Evolutionary conservation across 495 filamentous ascomycete species (phyloP).

Genomic region (Aspergillus sparsus): DNA sequence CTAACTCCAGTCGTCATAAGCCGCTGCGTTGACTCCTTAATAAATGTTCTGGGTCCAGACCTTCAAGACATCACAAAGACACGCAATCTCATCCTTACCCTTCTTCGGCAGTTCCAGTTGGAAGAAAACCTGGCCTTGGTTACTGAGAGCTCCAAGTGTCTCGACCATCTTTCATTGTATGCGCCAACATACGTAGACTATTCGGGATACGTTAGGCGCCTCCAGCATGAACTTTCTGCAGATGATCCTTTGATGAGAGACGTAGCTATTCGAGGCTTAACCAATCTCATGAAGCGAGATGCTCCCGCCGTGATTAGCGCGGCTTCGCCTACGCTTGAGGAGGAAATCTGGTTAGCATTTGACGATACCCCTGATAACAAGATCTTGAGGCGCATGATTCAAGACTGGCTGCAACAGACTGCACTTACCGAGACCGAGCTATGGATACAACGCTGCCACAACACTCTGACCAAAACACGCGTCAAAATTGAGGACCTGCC

Average conservation of each 20-base stretch:
- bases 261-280: constrained; percentile 83
- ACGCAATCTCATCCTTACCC: constrained; percentile 83
- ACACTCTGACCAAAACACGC: constrained; percentile 83
- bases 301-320: constrained; percentile 73
- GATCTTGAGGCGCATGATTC: constrained; percentile 76
- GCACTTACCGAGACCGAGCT: constrained; percentile 69
- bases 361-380: constrained; percentile 74
- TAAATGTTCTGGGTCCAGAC: constrained; percentile 95
- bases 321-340: constrained; percentile 76
- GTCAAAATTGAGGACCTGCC: constrained; percentile 55
- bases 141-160: constrained; percentile 74
- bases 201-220: constrained; percentile 71
- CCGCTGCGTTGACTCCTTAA: constrained; percentile 86
- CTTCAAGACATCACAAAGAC: constrained; percentile 92
- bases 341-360: constrained; percentile 86
- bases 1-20: constrained; percentile 80
- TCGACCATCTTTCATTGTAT: constrained; percentile 91
- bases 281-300: constrained; percentile 92
- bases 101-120: constrained; percentile 78
- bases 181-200: constrained; percentile 86
- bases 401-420: constrained; percentile 90
- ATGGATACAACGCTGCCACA: constrained; percentile 88
- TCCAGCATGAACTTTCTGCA: constrained; percentile 77
- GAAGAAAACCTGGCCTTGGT: constrained; percentile 75
- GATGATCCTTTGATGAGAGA: constrained; percentile 66